Conservation (phyloP, 805 yeast species). For the Wickerhamomyces strasburgensis region DNA sequence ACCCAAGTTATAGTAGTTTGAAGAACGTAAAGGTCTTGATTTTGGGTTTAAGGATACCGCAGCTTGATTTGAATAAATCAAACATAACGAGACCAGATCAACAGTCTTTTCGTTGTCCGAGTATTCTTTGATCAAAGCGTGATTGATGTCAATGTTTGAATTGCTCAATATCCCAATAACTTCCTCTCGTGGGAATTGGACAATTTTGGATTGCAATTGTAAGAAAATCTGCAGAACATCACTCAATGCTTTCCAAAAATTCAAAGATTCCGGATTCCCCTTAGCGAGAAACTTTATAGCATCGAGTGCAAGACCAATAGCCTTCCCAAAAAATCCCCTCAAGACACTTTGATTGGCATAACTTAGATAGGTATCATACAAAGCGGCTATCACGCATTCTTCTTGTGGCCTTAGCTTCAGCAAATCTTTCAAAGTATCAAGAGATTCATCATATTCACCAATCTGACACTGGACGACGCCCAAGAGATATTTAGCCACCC, state of each 20-base stretch:
- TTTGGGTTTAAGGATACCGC: slow-evolving; percentile 36
- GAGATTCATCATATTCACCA: slow-evolving; percentile 62
- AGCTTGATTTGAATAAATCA: slow-evolving; percentile 43
- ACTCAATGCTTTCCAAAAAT: slow-evolving; percentile 62
- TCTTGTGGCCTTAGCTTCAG: slow-evolving; percentile 43
- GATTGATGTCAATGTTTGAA: slow-evolving; percentile 27
- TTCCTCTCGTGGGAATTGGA: slow-evolving; percentile 43
- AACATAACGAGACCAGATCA: slow-evolving; percentile 35
- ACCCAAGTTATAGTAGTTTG: slow-evolving; percentile 67
- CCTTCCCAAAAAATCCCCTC: slow-evolving; percentile 66
- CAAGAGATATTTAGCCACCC: slow-evolving; percentile 62
- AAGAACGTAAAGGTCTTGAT: slow-evolving; percentile 48
- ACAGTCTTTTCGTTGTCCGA: slow-evolving; percentile 24
- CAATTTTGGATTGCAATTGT: slow-evolving; percentile 48
- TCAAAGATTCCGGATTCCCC: slow-evolving; percentile 41
- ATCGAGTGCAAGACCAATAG: slow-evolving; percentile 41
- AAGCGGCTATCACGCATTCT: slow-evolving; percentile 42
- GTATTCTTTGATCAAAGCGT: slow-evolving; percentile 18
- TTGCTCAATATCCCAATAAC: slow-evolving; percentile 22
- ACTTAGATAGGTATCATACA: slow-evolving; percentile 52
- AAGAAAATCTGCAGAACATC: slow-evolving; percentile 53
- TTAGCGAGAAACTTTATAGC: slow-evolving; percentile 40
- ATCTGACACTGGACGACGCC: slow-evolving; percentile 61
- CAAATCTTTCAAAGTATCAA: slow-evolving; percentile 40
- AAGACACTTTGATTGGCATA: slow-evolving; percentile 47